These are phyloP conservation scores for Rhizophora apiculata DNA, from an alignment of 345 rosid genomes.

Conservation along the genomic window DNA sequence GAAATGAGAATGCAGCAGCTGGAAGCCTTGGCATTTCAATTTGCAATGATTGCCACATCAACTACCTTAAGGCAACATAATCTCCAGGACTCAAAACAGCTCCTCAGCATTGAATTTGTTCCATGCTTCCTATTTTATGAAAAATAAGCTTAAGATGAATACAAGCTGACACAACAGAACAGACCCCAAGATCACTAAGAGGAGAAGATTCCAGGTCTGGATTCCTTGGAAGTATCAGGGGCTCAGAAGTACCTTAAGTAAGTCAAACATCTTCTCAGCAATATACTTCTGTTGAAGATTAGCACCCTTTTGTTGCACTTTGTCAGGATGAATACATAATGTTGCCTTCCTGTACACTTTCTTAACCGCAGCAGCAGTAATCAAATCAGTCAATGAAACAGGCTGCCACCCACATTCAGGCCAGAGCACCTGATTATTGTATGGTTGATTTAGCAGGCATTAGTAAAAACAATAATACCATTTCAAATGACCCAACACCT, in stretches of 20 bases:
- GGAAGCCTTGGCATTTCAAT: conserved; percentile 6
- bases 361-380: conserved; percentile 74
- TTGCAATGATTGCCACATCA: conserved; percentile 18
- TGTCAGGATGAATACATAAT: conserved; percentile 95
- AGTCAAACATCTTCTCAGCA: conserved; percentile 95
- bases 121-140: conserved; percentile 64
- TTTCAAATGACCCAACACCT: too few species aligned
- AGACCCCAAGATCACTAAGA: background rate
- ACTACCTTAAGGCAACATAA: conserved; percentile 11
- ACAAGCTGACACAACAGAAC: background rate
- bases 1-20: conserved; percentile 10
- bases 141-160: background rate
- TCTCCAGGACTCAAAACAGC: conserved; percentile 47
- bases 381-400: conserved; percentile 85
- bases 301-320: conserved; percentile 98
- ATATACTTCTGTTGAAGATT: conserved; percentile 91
- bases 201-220: background rate
- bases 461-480: too few species aligned
- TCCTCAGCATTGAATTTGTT: conserved; percentile 90
- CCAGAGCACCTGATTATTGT: conserved; percentile 80
- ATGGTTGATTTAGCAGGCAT: background rate
- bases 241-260: conserved; percentile 65
- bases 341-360: conserved; percentile 85
- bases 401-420: conserved; percentile 99
- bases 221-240: background rate